Evolutionary conservation across 495 filamentous ascomycete genomes (phyloP), one percentile per base, ranked within the genome.

Genomic region (Echria macrotheca): DNA sequence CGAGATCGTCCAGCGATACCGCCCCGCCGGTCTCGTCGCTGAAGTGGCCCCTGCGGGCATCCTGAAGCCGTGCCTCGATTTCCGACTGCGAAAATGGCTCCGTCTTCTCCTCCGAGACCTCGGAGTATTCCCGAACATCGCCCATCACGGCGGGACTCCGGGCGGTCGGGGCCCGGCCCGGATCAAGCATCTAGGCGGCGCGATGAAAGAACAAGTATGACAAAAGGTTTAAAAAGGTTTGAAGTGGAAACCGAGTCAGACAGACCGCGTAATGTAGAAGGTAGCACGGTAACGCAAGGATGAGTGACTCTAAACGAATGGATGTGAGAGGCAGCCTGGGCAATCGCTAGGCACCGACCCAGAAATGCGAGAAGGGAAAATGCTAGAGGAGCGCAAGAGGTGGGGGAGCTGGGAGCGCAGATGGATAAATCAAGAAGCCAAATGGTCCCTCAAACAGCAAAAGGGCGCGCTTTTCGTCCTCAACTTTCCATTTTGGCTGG

Each of bases 1-100:
- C 57, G 17, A 76, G 48, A 45, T 67, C 59, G 47, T 76, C 73
- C 19, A 76, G 58, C 17, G 72, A 66, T 6, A 74, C 57, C 29
- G 67, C 57, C 52, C 53, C 58, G 31, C 57, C 60, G 15, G 63
- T 49, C 11, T 55, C 51, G 15, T 59, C 63, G 56, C 61, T 56
- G 22, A 58, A 48, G 29, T 66, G 55, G 29, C 59, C 61, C 41
- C 70, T 56, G 43, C 70, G 67, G 23, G 65, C 47, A 10, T 44
- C 52, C 4, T 55, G 40, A 33, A 65, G 41, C 7, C 62, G 54
- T 25, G 57, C 60, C 23, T 69, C 63, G 48, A 75, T 67, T 45
- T 76, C 71, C 26, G 72, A 69, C 39, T 72, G 59, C 28, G 73
- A 74, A 50, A 76, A 74, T 18, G 69, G 68, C 55, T 76, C 70